Evolutionary conservation across 2,329 filamentous ascomycete species (phyloP).

Genomic region (Trichoderma polysporum): DNA sequence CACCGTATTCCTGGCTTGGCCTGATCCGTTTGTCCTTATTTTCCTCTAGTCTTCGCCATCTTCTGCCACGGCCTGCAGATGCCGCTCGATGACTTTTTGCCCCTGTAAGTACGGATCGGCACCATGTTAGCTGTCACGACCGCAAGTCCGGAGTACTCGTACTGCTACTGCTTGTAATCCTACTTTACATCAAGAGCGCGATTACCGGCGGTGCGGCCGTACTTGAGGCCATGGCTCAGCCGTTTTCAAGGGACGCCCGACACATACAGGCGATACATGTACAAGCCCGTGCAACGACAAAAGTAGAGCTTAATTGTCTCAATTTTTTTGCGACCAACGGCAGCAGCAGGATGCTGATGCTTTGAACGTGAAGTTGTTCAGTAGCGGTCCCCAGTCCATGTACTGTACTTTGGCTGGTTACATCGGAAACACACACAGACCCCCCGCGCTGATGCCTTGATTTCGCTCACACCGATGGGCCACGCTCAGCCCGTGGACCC

Average conservation of each 20-base stretch:
- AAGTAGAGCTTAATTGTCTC: neutral
- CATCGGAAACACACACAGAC: neutral
- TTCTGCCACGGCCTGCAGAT: neutral
- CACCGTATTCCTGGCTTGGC: neutral
- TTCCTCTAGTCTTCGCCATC: neutral
- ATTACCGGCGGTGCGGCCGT: neutral
- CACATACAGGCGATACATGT: neutral
- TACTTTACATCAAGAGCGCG: neutral
- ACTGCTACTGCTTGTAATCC: too few relatives aligned
- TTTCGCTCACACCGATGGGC: constrained; percentile 12
- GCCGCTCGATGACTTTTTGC: neutral
- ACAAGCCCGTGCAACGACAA: neutral
- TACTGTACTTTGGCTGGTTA: neutral
- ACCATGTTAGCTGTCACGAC: neutral
- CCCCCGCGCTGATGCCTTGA: constrained; percentile 14
- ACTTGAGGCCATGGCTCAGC: neutral
- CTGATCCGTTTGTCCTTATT: neutral
- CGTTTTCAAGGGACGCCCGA: neutral
- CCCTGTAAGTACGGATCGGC: neutral
- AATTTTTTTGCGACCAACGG: neutral
- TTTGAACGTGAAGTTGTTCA: neutral
- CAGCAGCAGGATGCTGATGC: neutral
- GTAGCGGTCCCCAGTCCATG: neutral
- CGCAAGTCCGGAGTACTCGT: too few relatives aligned
- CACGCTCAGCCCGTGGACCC: neutral